A percentile compares a stretch with the other conserved stretches of the same genome.
phyloP scores from a whole-genome alignment of 2,329 filamentous ascomycete species.

The Scedosporium aurantiacum region DNA sequence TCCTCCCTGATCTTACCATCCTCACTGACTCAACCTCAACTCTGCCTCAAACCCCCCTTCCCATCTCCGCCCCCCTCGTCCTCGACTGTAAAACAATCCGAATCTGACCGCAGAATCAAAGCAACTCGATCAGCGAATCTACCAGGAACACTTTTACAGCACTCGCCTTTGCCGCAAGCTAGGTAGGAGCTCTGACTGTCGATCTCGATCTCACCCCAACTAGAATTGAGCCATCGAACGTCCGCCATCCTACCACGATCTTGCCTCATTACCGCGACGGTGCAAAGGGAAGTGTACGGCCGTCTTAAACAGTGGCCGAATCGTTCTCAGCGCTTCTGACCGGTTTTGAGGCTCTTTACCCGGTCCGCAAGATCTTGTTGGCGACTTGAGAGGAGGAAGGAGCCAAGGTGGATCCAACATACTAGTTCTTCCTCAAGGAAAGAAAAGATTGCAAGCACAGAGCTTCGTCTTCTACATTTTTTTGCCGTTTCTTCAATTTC shows the following conservation, averaged over 20 bases:
- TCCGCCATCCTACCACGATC: too few relatives aligned
- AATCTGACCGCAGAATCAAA: neutral
- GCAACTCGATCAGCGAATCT: neutral
- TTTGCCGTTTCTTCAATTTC: neutral
- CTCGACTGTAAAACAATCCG: neutral
- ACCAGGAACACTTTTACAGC: neutral
- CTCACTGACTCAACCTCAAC: neutral
- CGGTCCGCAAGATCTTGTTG: neutral
- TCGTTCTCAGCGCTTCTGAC: neutral
- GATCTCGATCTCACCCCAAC: neutral
- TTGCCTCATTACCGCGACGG: too few relatives aligned
- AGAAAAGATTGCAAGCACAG: slow-evolving; percentile 39
- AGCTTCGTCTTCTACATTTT: slow-evolving; percentile 41
- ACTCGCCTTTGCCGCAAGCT: neutral
- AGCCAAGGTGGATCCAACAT: neutral
- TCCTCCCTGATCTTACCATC: neutral
- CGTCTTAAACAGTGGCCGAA: too few relatives aligned
- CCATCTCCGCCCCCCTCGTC: neutral
- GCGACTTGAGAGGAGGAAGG: neutral
- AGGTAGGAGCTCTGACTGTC: too few relatives aligned
- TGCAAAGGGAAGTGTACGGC: too few relatives aligned
- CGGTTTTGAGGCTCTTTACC: neutral
- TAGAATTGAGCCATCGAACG: neutral
- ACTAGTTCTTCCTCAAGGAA: neutral
- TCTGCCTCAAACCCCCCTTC: neutral